phyloP scores from a whole-genome alignment of 2,329 filamentous ascomycete species.

The Xylaria digitata region DNA sequence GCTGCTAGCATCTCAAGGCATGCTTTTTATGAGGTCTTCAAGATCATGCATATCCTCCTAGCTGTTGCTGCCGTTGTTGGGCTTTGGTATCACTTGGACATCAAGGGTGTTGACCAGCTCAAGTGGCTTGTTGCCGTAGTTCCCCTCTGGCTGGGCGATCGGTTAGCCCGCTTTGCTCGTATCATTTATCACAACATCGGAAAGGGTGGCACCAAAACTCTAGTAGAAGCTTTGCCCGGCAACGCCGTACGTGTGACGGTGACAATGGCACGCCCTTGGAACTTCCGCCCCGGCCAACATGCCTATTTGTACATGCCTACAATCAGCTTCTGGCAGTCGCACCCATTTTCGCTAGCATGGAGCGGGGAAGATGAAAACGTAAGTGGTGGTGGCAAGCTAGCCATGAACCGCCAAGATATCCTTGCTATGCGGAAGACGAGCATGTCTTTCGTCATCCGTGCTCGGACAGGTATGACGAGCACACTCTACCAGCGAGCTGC shows the following conservation, averaged over 20 bases:
- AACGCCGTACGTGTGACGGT: conserved; percentile 80
- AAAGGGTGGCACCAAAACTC: conserved; percentile 72
- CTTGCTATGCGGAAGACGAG: conserved; percentile 69
- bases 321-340: conserved; percentile 78
- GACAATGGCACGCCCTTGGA: conserved; percentile 80
- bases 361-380: conserved; percentile 71
- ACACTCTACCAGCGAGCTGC: conserved; percentile 75
- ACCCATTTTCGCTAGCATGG: conserved; percentile 85
- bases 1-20: conserved; percentile 78
- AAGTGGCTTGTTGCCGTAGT: conserved; percentile 71
- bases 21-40: conserved; percentile 83
- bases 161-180: conserved; percentile 67
- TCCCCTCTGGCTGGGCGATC: conserved; percentile 75
- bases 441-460: conserved; percentile 79
- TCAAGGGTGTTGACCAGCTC: conserved; percentile 66
- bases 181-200: conserved; percentile 75
- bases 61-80: conserved; percentile 70
- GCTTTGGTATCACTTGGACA: conserved; percentile 73
- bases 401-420: conserved; percentile 69
- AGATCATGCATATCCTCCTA: conserved; percentile 75
- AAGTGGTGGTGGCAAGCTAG: conserved; percentile 63
- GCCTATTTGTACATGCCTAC: conserved; percentile 82
- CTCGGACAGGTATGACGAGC: conserved; percentile 78
- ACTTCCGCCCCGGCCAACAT: conserved; percentile 79
- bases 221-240: conserved; percentile 80